phyloP scores from a whole-genome alignment of 2,329 filamentous ascomycete species.

The Xylariales sp. region DNA sequence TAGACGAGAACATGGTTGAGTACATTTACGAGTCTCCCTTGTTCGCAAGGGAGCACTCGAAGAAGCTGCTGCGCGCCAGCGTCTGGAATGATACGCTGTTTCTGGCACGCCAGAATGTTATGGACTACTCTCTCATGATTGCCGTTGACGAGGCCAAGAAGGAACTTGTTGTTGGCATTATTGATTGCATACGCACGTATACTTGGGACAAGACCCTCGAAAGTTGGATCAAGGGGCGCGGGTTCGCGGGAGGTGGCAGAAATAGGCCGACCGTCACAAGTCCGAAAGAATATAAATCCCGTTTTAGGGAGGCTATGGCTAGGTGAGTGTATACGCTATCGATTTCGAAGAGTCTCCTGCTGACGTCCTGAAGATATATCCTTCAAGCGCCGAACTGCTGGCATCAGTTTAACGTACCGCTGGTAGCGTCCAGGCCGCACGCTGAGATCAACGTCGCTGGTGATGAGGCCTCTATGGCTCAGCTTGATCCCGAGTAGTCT shows the following conservation, averaged over 20 bases:
- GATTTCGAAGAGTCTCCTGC: neutral
- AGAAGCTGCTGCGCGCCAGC: constrained; percentile 83
- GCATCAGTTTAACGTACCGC: constrained; percentile 56
- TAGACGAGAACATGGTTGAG: constrained; percentile 98
- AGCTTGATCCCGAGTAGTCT: too few species aligned
- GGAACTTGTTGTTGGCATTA: constrained; percentile 94
- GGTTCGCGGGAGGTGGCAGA: constrained; percentile 69
- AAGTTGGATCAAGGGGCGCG: constrained; percentile 98
- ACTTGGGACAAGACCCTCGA: constrained; percentile 99
- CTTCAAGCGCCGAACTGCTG: constrained; percentile 71
- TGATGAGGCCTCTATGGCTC: constrained; percentile 11
- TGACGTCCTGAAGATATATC: constrained; percentile 52
- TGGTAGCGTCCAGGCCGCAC: constrained; percentile 19
- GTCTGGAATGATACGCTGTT: constrained; percentile 99
- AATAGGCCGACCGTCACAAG: constrained; percentile 93
- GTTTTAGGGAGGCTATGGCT: constrained; percentile 95
- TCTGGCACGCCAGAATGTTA: constrained; percentile 89
- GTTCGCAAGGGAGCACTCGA: constrained; percentile 92
- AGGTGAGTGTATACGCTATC: constrained; percentile 46
- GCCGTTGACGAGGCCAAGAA: constrained; percentile 87
- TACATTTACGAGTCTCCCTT: constrained; percentile 97
- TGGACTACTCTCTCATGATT: constrained; percentile 99
- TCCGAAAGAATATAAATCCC: constrained; percentile 94
- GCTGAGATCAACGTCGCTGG: constrained; percentile 15
- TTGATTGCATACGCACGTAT: constrained; percentile 96